phyloP scores from a whole-genome alignment of 2,329 filamentous ascomycete species.

The Reticulascus tulasneorum region DNA sequence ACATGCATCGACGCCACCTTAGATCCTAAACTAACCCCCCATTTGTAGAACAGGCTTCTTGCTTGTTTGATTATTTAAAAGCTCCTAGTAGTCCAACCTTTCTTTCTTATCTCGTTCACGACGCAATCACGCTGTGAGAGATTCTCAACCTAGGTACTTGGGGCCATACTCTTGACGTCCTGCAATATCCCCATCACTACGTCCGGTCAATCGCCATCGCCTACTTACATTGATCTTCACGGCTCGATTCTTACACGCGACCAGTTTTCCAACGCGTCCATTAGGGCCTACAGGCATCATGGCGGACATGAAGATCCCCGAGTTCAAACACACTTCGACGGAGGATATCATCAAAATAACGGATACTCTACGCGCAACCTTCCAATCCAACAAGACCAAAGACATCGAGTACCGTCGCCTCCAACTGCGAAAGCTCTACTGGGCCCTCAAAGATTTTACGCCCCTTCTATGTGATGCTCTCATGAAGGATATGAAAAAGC shows the following conservation, averaged over 20 bases:
- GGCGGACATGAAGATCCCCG: constrained; percentile 36
- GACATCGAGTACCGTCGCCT: constrained; percentile 74
- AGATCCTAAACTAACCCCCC: too few species aligned
- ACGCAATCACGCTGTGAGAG: too few species aligned
- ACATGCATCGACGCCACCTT: too few species aligned
- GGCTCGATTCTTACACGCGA: too few species aligned
- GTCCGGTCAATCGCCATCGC: too few species aligned
- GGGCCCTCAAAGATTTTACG: constrained; percentile 79
- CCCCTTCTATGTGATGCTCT: constrained; percentile 71
- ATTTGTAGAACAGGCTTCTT: too few species aligned
- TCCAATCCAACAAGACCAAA: constrained; percentile 75
- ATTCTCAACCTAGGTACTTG: too few species aligned
- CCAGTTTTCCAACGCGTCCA: too few species aligned
- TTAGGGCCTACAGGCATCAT: too few species aligned
- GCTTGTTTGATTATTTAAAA: background rate
- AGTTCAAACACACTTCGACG: constrained; percentile 59
- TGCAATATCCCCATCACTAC: too few species aligned
- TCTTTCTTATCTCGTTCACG: background rate
- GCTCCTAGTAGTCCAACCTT: background rate
- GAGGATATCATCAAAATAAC: constrained; percentile 62
- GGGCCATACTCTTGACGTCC: too few species aligned
- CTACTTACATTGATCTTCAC: too few species aligned
- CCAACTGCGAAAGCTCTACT: constrained; percentile 93
- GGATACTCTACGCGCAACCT: constrained; percentile 62
- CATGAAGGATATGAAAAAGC: constrained; percentile 74